These are phyloP conservation scores for Mimosa bimucronata DNA, from an alignment of 306 rosid genomes.

Conservation along the genomic window DNA sequence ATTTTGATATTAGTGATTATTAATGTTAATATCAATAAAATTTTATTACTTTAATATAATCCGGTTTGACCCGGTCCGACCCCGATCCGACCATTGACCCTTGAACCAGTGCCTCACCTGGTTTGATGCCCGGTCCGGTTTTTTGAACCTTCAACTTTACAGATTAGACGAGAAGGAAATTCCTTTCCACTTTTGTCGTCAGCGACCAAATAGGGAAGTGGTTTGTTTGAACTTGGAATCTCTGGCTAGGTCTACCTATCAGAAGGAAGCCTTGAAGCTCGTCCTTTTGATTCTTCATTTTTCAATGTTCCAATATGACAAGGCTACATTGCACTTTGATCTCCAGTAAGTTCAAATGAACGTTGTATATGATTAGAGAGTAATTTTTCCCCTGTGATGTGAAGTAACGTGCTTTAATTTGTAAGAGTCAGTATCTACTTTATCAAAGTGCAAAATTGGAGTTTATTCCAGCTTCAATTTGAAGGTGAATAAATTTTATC, in stretches of 20 bases:
- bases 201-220: background rate
- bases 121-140: too few species aligned
- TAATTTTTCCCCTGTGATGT: background rate
- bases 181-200: background rate
- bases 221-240: slow-evolving; percentile 1
- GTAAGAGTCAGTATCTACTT: background rate
- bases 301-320: background rate
- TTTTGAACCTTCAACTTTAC: too few species aligned
- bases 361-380: slow-evolving; percentile 14
- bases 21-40: too few species aligned
- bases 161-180: background rate
- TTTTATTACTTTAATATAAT: too few species aligned
- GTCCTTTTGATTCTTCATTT: slow-evolving; percentile 24
- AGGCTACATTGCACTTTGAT: slow-evolving; percentile 23
- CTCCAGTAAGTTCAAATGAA: slow-evolving; percentile 25
- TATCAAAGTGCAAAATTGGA: background rate
- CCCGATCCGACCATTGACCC: too few species aligned
- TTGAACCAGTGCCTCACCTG: too few species aligned
- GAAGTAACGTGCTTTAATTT: slow-evolving; percentile 7
- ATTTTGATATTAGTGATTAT: too few species aligned
- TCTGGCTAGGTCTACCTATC: slow-evolving; percentile 6
- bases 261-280: background rate
- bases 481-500: background rate
- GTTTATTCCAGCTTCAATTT: background rate
- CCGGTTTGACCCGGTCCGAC: too few species aligned